Percentiles rank a stretch among this genome's conserved stretches.
Conservation (phyloP, 352 stramenopile genomes). For the Pythium brassicae region DNA sequence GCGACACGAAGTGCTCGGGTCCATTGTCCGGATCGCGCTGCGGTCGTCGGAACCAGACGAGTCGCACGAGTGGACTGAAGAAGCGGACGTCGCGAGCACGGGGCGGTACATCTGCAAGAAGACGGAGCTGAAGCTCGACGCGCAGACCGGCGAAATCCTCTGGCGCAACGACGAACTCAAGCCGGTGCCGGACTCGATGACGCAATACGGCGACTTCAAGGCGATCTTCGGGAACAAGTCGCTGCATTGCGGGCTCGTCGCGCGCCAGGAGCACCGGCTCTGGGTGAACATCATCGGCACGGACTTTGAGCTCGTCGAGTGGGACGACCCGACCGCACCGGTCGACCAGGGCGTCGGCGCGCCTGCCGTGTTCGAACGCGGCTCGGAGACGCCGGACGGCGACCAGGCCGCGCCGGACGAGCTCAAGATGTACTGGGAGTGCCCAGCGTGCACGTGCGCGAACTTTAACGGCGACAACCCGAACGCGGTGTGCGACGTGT, state of each 20-base stretch:
- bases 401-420: constrained; percentile 28
- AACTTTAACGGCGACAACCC: constrained; percentile 87
- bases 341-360: constrained; percentile 80
- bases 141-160: constrained; percentile 85
- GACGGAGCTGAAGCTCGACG: constrained; percentile 84
- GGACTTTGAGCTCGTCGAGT: constrained; percentile 85
- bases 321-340: constrained; percentile 74
- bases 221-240: constrained; percentile 80
- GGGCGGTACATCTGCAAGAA: constrained; percentile 68
- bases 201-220: constrained; percentile 85
- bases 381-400: constrained; percentile 4
- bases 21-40: constrained; percentile 74
- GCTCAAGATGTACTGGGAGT: constrained; percentile 89
- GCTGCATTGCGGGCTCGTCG: constrained; percentile 85
- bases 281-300: constrained; percentile 89
- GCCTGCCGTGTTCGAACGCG: constrained; percentile 41
- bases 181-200: constrained; percentile 89
- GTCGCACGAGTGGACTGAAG: constrained; percentile 66
- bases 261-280: constrained; percentile 76
- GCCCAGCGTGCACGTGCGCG: constrained; percentile 72
- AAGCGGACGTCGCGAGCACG: constrained; percentile 34
- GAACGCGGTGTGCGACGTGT: constrained; percentile 74
- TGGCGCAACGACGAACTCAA: constrained; percentile 90
- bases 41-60: constrained; percentile 51
- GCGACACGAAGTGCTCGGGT: constrained; percentile 42